Conservation (phyloP, 148 eudicot genomes). For the Limonium bicolor region DNA sequence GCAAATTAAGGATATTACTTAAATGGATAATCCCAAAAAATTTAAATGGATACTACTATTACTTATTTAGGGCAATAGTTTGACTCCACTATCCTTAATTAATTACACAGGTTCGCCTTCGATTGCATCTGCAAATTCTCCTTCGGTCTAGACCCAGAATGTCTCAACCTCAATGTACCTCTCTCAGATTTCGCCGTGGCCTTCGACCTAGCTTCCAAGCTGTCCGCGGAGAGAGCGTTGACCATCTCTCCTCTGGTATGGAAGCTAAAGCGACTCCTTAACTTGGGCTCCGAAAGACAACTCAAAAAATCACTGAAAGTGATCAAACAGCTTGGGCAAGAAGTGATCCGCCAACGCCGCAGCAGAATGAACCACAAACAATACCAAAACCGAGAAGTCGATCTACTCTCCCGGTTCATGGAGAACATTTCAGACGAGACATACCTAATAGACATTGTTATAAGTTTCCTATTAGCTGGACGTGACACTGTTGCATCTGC, state of each 20-base stretch:
- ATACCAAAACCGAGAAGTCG: conserved; percentile 3
- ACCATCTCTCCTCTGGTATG: conserved; percentile 31
- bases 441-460: conserved; percentile 35
- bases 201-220: conserved; percentile 40
- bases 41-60: too few species aligned
- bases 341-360: conserved; percentile 17
- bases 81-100: not conserved
- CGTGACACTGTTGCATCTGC: conserved; percentile 46
- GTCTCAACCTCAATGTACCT: conserved; percentile 12
- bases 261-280: conserved; percentile 34
- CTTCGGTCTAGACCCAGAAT: conserved; percentile 47
- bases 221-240: conserved; percentile 55
- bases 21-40: too few species aligned
- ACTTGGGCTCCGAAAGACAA: conserved; percentile 33
- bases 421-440: conserved; percentile 5
- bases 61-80: not conserved
- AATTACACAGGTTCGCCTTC: conserved; percentile 36
- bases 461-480: conserved; percentile 51
- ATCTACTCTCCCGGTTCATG: conserved; percentile 53
- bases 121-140: conserved; percentile 44
- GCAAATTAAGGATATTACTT: too few species aligned
- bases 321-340: conserved; percentile 26
- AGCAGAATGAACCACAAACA: too few species aligned
- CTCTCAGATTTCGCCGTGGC: conserved; percentile 26
- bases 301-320: conserved; percentile 25